Evolutionary conservation across 164 flowering plant species (phyloP).

Genomic region (Chimonanthus praecox): DNA sequence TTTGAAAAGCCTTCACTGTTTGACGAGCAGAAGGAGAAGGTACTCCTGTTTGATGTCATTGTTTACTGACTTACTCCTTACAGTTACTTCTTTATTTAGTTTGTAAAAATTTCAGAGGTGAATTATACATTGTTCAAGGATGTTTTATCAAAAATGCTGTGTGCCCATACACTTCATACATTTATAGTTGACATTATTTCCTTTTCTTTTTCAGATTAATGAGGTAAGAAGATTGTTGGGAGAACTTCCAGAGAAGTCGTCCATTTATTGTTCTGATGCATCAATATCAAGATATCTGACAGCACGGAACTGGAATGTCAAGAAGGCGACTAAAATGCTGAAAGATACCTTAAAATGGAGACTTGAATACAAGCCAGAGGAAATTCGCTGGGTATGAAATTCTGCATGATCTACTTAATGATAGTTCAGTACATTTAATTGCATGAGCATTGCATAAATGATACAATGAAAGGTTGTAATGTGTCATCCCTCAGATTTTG

Average conservation of each 20-base stretch:
- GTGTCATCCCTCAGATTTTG: no score
- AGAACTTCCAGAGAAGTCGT: conserved; percentile 45
- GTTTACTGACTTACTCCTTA: background rate
- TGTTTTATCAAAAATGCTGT: no score
- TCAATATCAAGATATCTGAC: conserved; percentile 56
- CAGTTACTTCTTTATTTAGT: background rate
- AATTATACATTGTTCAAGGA: no score
- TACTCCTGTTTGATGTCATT: conserved; percentile 12
- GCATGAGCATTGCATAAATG: no score
- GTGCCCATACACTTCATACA: no score
- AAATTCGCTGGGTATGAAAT: conserved; percentile 76
- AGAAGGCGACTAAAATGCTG: conserved; percentile 86
- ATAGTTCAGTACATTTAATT: background rate
- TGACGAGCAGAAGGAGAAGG: conserved; percentile 60
- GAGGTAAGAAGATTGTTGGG: conserved; percentile 65
- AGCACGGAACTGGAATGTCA: conserved; percentile 83
- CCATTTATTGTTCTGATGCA: conserved; percentile 72
- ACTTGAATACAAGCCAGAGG: conserved; percentile 74
- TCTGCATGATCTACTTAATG: conserved; percentile 1
- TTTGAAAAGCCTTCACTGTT: conserved; percentile 30
- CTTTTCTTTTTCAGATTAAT: conserved; percentile 45
- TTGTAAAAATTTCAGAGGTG: background rate
- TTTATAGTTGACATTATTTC: background rate
- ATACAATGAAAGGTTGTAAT: no score
- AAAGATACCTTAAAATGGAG: conserved; percentile 90